phyloP scores from a whole-genome alignment of 306 rosid genomes.

The Herpetospermum pedunculosum region DNA sequence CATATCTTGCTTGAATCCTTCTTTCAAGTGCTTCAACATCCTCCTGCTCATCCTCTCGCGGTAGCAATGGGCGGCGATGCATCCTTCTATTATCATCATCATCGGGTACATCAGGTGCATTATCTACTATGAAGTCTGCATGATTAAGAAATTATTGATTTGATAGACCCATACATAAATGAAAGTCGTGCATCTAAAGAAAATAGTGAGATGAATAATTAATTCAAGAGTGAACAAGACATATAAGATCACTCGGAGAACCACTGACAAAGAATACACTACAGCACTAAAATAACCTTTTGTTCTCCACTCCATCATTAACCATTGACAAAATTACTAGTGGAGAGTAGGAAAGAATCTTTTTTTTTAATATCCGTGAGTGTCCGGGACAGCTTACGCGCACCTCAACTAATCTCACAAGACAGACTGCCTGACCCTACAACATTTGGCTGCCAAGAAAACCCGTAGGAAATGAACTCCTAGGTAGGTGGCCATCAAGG shows the following conservation, averaged over 20 bases:
- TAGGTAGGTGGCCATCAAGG: no score
- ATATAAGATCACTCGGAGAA: background rate
- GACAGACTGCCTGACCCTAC: no score
- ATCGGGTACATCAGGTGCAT: conserved; percentile 49
- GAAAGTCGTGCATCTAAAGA: background rate
- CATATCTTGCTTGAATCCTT: conserved; percentile 69
- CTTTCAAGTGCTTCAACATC: conserved; percentile 81
- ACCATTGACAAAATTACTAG: background rate
- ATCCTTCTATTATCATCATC: conserved; percentile 61
- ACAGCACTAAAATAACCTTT: background rate
- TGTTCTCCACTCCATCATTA: background rate
- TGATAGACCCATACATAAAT: background rate
- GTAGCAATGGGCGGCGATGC: conserved; percentile 39
- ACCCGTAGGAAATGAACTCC: no score
- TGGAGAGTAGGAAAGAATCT: background rate
- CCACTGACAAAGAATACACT: background rate
- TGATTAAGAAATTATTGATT: background rate
- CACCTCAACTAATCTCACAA: no score
- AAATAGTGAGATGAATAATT: background rate
- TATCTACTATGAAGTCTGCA: conserved; percentile 68
- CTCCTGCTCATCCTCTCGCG: conserved; percentile 72
- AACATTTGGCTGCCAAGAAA: no score
- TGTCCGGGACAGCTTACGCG: no score
- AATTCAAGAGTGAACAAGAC: background rate
- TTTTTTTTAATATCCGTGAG: no score